These are phyloP conservation scores for Colletotrichum musicola DNA, from an alignment of 2,329 filamentous ascomycete species.

Conservation along the genomic window DNA sequence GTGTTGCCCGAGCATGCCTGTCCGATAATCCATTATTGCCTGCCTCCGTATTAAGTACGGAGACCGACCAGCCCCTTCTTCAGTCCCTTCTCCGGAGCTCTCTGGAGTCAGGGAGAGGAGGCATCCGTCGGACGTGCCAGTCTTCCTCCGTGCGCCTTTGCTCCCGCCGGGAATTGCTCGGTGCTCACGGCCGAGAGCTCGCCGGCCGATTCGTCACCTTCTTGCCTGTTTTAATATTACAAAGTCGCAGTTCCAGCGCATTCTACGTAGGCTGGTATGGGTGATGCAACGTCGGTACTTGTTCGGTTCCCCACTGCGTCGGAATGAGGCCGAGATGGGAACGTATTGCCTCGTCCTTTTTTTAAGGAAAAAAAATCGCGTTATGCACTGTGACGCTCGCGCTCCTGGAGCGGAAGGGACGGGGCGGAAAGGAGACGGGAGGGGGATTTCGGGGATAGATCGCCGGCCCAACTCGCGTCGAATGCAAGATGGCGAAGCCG, in stretches of 20 bases:
- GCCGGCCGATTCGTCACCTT: not conserved
- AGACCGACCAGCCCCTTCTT: slow-evolving; percentile 11
- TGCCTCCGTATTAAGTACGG: slow-evolving; percentile 19
- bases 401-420: no score
- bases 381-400: no score
- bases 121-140: slow-evolving; percentile 3
- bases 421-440: no score
- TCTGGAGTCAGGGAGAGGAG: slow-evolving; percentile 11
- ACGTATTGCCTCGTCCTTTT: slow-evolving; percentile 2
- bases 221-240: not conserved
- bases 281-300: slow-evolving; percentile 35
- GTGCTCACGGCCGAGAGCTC: slow-evolving; percentile 26
- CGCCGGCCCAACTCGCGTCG: not conserved
- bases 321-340: slow-evolving; percentile 35
- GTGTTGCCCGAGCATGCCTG: no score
- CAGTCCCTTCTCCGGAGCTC: not conserved
- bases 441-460: no score
- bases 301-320: slow-evolving; percentile 29
- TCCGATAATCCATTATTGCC: no score
- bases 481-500: not conserved
- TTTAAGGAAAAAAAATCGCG: no score
- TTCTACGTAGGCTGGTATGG: slow-evolving; percentile 4
- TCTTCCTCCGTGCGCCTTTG: not conserved
- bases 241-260: slow-evolving; percentile 6
- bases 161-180: slow-evolving; percentile 31